These are phyloP conservation scores for Didymosphaeria variabile DNA, from an alignment of 2,329 filamentous ascomycete genomes.

Conservation along the genomic window DNA sequence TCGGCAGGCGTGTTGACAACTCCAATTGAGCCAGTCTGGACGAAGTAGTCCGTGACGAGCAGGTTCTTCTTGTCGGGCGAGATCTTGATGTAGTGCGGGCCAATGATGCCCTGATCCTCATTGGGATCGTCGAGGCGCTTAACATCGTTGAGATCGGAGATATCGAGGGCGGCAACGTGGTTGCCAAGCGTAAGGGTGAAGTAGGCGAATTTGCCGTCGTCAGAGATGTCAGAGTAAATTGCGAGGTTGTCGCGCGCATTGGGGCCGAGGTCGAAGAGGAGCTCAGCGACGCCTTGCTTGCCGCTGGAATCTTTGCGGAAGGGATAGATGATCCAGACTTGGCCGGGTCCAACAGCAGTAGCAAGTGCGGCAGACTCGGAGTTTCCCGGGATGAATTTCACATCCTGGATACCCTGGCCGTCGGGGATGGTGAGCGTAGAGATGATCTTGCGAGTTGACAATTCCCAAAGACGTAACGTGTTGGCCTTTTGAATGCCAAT, in stretches of 20 bases:
- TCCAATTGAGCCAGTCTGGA: slow-evolving; percentile 69
- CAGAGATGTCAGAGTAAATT: slow-evolving; percentile 68
- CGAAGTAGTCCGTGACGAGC: slow-evolving; percentile 72
- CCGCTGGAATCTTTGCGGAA: slow-evolving; percentile 64
- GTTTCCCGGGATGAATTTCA: slow-evolving; percentile 72
- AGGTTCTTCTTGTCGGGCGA: slow-evolving; percentile 71
- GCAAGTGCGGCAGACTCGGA: slow-evolving; percentile 66
- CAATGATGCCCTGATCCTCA: slow-evolving; percentile 66
- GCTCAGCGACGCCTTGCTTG: slow-evolving; percentile 66
- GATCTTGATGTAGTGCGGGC: slow-evolving; percentile 71
- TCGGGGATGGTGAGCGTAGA: slow-evolving; percentile 69
- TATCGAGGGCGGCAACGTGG: slow-evolving; percentile 70
- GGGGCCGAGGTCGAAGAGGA: slow-evolving; percentile 66
- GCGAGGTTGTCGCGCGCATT: slow-evolving; percentile 65
- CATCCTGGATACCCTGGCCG: slow-evolving; percentile 68
- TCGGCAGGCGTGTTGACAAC: slow-evolving; percentile 69
- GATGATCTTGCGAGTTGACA: slow-evolving; percentile 63
- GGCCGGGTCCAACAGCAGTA: slow-evolving; percentile 66
- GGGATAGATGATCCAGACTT: slow-evolving; percentile 73
- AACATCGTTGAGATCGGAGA: slow-evolving; percentile 67
- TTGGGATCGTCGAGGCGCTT: slow-evolving; percentile 69
- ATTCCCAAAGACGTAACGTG: slow-evolving; percentile 68
- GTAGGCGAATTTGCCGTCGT: slow-evolving; percentile 67
- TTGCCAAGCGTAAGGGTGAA: slow-evolving; percentile 67
- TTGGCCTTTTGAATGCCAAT: slow-evolving; percentile 63